Conservation (phyloP, 352 stramenopile species). For the Globisporangium cederbergense region DNA sequence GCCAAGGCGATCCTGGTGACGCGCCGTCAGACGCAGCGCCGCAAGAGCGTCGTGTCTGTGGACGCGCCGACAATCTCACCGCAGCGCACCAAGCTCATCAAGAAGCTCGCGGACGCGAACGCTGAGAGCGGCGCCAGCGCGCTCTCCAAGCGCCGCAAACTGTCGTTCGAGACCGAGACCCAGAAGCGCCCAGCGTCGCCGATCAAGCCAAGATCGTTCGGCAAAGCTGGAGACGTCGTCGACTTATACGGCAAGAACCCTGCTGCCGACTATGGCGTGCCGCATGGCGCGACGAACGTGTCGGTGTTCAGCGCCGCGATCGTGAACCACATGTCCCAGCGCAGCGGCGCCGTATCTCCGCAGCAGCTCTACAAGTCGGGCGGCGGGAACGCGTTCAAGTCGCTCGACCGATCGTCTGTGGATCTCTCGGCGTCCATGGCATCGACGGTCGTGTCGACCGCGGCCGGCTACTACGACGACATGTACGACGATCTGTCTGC, state of each 20-base stretch:
- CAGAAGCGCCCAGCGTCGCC: conserved; percentile 6
- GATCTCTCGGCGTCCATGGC: conserved; percentile 65
- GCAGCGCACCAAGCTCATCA: conserved; percentile 30
- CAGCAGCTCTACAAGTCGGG: conserved; percentile 12
- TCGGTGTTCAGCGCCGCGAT: conserved; percentile 15
- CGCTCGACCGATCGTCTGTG: conserved; percentile 27
- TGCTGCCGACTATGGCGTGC: conserved; percentile 2
- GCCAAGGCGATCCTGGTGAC: conserved; percentile 51
- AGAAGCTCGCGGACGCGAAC: conserved; percentile 25
- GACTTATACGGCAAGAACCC: conserved; percentile 13
- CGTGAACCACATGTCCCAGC: conserved; percentile 11
- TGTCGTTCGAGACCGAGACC: conserved; percentile 27
- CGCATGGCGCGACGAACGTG: conserved; percentile 2
- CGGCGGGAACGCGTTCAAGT: conserved; percentile 29
- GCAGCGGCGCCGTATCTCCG: conserved; percentile 9
- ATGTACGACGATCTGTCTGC: conserved; percentile 45
- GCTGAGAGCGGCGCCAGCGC: conserved; percentile 20
- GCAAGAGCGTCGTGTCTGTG: neutral
- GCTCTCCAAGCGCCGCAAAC: conserved; percentile 38
- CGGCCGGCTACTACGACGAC: conserved; percentile 53
- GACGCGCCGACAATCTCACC: conserved; percentile 21
- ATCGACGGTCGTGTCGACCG: conserved; percentile 54
- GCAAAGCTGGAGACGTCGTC: neutral
- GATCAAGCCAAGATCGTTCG: conserved; percentile 15
- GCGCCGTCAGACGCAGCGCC: conserved; percentile 30